Percentiles rank a stretch among this genome's conserved stretches.
These are phyloP conservation scores for Phylloporus sp. DNA, from an alignment of 768 basidiomycete species.

Conservation along the genomic window DNA sequence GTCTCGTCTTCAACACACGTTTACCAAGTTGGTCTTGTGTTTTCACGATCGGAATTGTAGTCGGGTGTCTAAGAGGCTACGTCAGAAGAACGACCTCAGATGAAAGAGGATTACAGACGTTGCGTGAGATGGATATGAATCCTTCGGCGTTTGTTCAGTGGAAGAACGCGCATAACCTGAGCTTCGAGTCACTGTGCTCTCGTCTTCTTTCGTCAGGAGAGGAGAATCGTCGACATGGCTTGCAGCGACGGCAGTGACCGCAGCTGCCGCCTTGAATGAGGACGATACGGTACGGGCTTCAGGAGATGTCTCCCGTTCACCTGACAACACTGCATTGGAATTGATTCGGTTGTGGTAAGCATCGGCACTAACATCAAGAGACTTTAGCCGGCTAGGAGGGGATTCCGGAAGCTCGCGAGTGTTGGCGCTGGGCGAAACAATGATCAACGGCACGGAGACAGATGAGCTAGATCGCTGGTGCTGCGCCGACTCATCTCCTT, in stretches of 20 bases:
- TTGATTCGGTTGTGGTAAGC: background rate
- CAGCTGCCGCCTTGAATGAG: background rate
- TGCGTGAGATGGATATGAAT: background rate
- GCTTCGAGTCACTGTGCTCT: background rate
- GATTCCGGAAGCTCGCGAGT: background rate
- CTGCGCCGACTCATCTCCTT: background rate
- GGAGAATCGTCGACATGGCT: background rate
- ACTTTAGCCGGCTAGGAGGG: background rate
- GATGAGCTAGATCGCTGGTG: background rate
- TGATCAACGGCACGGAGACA: background rate
- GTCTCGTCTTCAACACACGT: background rate
- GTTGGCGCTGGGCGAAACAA: background rate
- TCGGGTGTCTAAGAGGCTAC: constrained; percentile 1
- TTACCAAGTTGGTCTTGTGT: background rate
- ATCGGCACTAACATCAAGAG: background rate
- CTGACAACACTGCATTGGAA: background rate
- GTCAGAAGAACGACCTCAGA: background rate
- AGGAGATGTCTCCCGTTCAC: background rate
- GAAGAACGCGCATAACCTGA: background rate
- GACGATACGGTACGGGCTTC: background rate
- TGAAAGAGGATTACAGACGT: constrained; percentile 5
- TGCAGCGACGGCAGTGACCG: background rate
- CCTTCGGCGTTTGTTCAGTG: background rate
- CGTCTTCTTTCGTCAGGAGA: background rate
- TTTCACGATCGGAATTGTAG: background rate